Conservation (phyloP, 2,329 filamentous ascomycete species). For the Coccinonectria pachysandricola region DNA sequence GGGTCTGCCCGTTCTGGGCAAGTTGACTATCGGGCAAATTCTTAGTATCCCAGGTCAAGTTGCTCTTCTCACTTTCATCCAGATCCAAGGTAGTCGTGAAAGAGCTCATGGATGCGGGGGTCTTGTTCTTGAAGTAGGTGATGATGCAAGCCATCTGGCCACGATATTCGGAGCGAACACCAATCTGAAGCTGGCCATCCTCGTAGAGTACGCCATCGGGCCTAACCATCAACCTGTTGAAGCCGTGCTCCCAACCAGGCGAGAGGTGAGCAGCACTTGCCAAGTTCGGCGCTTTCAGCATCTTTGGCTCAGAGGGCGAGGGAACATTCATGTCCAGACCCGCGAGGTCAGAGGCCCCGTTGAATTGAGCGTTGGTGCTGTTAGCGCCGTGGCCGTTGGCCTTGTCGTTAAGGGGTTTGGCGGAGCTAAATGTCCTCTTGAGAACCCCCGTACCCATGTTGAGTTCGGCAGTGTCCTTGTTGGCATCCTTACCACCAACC, state of each 20-base stretch:
- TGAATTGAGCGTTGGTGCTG: conserved; percentile 40
- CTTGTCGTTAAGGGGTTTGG: conserved; percentile 39
- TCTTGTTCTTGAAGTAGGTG: conserved; percentile 93
- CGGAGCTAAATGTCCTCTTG: conserved; percentile 72
- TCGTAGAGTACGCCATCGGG: conserved; percentile 88
- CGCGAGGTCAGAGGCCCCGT: conserved; percentile 55
- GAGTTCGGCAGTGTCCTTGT: conserved; percentile 69
- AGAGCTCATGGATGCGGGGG: conserved; percentile 70
- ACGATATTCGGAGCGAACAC: conserved; percentile 85
- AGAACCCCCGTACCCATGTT: conserved; percentile 71
- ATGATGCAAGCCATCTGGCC: conserved; percentile 94
- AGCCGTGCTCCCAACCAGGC: conserved; percentile 89
- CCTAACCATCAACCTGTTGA: conserved; percentile 67
- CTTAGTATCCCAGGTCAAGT: conserved; percentile 78
- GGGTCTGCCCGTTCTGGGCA: conserved; percentile 62
- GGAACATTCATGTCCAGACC: conserved; percentile 69
- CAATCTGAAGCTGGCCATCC: conserved; percentile 87
- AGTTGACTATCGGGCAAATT: conserved; percentile 78
- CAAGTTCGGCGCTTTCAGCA: conserved; percentile 64
- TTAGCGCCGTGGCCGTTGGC: conserved; percentile 33
- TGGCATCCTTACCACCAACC: conserved; percentile 92
- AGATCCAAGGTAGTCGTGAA: conserved; percentile 93
- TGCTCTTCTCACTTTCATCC: conserved; percentile 52
- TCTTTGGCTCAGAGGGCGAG: conserved; percentile 45
- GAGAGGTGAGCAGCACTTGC: conserved; percentile 88